A percentile compares a stretch with the other conserved stretches of the same genome.
These are phyloP conservation scores for Psilocybe subaeruginosa DNA, from an alignment of 768 basidiomycete genomes.

Conservation along the genomic window DNA sequence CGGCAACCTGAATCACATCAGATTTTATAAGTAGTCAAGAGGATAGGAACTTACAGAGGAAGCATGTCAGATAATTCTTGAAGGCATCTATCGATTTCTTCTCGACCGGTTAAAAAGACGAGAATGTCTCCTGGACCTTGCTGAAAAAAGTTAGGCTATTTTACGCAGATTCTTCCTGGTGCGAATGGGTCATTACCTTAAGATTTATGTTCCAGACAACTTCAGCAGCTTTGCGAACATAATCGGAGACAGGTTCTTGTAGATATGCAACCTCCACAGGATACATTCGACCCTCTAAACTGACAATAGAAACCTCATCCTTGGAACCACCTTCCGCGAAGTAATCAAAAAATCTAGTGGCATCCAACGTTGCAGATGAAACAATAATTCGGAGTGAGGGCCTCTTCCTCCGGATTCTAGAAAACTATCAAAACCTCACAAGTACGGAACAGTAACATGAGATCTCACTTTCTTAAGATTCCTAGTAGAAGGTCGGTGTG, in stretches of 20 bases:
- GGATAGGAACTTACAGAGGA: constrained; percentile 46
- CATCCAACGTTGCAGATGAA: constrained; percentile 97
- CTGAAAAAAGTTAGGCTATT: constrained; percentile 38
- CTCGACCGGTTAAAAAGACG: constrained; percentile 92
- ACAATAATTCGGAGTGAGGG: constrained; percentile 89
- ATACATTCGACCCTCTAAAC: constrained; percentile 92
- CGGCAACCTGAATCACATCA: constrained; percentile 42
- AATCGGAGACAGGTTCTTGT: constrained; percentile 75
- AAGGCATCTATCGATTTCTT: constrained; percentile 92
- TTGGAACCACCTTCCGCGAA: constrained; percentile 69
- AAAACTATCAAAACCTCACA: neutral
- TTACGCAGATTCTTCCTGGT: neutral
- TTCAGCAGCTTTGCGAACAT: constrained; percentile 80
- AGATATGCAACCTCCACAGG: constrained; percentile 94
- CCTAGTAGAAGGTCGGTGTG: constrained; percentile 95
- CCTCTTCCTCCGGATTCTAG: constrained; percentile 88
- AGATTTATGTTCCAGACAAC: constrained; percentile 81
- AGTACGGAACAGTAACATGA: neutral
- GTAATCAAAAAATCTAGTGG: constrained; percentile 85
- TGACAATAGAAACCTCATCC: constrained; percentile 81
- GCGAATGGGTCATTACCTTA: constrained; percentile 52
- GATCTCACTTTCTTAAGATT: constrained; percentile 83
- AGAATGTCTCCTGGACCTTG: constrained; percentile 88
- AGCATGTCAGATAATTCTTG: constrained; percentile 80
- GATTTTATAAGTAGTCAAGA: neutral